Conservation (phyloP, 1,139 yeast genomes). For the Meyerozyma elateridarum region DNA sequence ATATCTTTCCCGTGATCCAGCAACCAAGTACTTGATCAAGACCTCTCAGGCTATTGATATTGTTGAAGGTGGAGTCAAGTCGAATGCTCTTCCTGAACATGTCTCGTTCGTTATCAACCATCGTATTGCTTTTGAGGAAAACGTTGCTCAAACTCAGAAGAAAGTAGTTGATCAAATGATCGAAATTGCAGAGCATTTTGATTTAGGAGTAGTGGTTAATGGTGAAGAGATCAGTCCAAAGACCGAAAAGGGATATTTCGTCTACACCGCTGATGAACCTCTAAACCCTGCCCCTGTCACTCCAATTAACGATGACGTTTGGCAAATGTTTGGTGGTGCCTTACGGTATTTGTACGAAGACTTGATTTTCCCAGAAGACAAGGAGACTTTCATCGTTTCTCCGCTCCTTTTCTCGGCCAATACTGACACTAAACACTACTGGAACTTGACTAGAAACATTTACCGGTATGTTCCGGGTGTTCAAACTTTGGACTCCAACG, state of each 20-base stretch:
- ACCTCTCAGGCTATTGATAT: conserved; percentile 72
- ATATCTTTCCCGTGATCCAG: conserved; percentile 19
- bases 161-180: conserved; percentile 34
- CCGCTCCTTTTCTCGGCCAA: conserved; percentile 36
- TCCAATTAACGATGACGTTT: conserved; percentile 41
- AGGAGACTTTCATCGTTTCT: conserved; percentile 26
- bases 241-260: conserved; percentile 42
- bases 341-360: conserved; percentile 54
- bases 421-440: conserved; percentile 39
- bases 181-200: conserved; percentile 39
- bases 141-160: conserved; percentile 34
- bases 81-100: conserved; percentile 71
- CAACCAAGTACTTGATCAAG: conserved; percentile 41
- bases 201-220: conserved; percentile 41
- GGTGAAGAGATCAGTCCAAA: conserved; percentile 26
- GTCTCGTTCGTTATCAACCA: conserved; percentile 54
- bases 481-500: conserved; percentile 11
- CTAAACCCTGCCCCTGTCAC: conserved; percentile 61
- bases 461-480: conserved; percentile 33
- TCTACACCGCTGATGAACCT: conserved; percentile 27
- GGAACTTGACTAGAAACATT: conserved; percentile 37
- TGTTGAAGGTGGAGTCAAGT: conserved; percentile 63
- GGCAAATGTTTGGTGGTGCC: conserved; percentile 54
- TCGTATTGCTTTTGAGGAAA: conserved; percentile 51
- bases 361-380: conserved; percentile 26